Evolutionary conservation across 345 rosid species (phyloP), one percentile per base, ranked within the genome.

Genomic region (Moricandia arvensis): DNA sequence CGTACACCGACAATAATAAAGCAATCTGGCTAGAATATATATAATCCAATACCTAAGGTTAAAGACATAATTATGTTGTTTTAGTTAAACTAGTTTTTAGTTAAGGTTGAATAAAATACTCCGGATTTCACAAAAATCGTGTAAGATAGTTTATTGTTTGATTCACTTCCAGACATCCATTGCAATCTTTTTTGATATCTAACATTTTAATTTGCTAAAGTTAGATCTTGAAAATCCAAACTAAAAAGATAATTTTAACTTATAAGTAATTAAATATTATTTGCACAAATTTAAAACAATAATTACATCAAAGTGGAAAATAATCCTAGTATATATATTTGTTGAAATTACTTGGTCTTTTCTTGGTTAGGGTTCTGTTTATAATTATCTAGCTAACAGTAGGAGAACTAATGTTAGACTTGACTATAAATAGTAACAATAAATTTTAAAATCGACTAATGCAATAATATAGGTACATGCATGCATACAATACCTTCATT

Each of bases 1-100:
- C 24, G 72, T 17, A 62, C 38, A 75, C 79, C 69, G 55, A 75
- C 79, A 75, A 12, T 66, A 35, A 60, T 24, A 49, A 16, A 49
- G 27, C 73, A 47, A 12, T 43, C 58, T 13, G 12, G 5, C 21
- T 54, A 54, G 57, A 73, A 33, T 55, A 31, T 57, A n/a, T 21
- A 21, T 21, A 12, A 12, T 16, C 45, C 34, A 13, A 41, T 6
- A 43, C 33, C 11, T 58, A 33, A 15, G 49, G 49, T 30, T 71
- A 13, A 26, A 55, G 6, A 30, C 18, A n/a, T 34, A 35, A 2
- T 7, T 8, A 35, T 69, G 63, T 58, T 37, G n/a, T 5, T 58
- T 58, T 12, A 26, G 38, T 38, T 59, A 8, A 35, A 55, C 2
- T 21, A 55, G 51, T 24, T 55, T 17, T 31, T 16, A 38, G 16